Percentiles rank a stretch among this genome's conserved stretches.
Evolutionary conservation across 1,139 yeast genomes (phyloP).

Genomic region (Candida albicans): DNA sequence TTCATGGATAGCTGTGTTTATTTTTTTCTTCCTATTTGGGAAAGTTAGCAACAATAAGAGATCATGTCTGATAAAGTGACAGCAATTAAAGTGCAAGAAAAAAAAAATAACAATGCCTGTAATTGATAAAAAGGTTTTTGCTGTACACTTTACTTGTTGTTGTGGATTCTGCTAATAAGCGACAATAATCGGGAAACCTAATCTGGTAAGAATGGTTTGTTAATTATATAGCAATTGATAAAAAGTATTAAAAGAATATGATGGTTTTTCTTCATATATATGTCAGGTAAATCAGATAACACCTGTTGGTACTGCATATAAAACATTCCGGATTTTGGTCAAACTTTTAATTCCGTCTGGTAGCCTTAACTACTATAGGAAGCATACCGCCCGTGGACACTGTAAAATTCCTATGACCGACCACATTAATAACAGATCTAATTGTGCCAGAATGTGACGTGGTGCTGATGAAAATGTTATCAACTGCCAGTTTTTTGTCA

Average conservation of each 20-base stretch:
- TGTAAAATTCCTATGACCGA: slow-evolving; percentile 54
- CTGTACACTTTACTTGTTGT: no score
- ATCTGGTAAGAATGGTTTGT: no score
- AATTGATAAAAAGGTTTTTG: no score
- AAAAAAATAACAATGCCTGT: background rate
- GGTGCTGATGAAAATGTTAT: slow-evolving; percentile 19
- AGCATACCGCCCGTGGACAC: slow-evolving; percentile 60
- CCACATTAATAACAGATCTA: slow-evolving; percentile 50
- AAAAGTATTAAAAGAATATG: no score
- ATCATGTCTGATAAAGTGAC: background rate
- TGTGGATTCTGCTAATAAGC: no score
- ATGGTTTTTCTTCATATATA: no score
- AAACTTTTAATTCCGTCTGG: slow-evolving; percentile 16
- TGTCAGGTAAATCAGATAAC: no score
- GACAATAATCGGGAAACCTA: no score
- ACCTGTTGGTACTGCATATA: no score
- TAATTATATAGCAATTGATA: no score
- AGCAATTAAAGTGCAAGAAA: background rate
- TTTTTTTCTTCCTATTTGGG: background rate
- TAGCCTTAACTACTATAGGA: slow-evolving; percentile 53
- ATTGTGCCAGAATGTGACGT: slow-evolving; percentile 63
- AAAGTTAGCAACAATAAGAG: background rate
- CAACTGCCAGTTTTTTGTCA: slow-evolving; percentile 21
- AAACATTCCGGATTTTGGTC: background rate
- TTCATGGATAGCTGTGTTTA: no score